These are phyloP conservation scores for Tripidium arundinaceum DNA, from an alignment of 202 grass and related monocot species.

Conservation along the genomic window DNA sequence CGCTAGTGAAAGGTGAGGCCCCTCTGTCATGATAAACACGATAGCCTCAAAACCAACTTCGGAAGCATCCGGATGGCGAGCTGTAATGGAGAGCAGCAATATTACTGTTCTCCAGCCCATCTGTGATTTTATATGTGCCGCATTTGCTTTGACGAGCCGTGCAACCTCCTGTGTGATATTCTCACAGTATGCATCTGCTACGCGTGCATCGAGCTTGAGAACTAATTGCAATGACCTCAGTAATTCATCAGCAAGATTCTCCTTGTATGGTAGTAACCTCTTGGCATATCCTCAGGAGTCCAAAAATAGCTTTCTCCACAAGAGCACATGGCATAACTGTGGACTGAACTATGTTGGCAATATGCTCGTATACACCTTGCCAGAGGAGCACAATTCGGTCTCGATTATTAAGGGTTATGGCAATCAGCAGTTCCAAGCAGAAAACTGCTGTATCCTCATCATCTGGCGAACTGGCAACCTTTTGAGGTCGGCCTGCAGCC, in stretches of 20 bases:
- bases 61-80: slow-evolving; percentile 89
- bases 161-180: slow-evolving; percentile 92
- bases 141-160: slow-evolving; percentile 84
- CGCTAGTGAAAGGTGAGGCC: slow-evolving; percentile 64
- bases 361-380: slow-evolving; percentile 99
- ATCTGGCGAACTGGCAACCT: slow-evolving; percentile 79
- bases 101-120: slow-evolving; percentile 94
- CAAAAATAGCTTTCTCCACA: slow-evolving; percentile 97
- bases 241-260: slow-evolving; percentile 94
- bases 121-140: slow-evolving; percentile 79
- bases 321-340: slow-evolving; percentile 94
- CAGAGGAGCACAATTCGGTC: slow-evolving; percentile 94
- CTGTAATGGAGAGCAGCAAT: slow-evolving; percentile 89
- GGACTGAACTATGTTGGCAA: slow-evolving; percentile 91
- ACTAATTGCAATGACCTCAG: slow-evolving; percentile 89
- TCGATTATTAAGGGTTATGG: slow-evolving; percentile 92
- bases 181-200: slow-evolving; percentile 97
- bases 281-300: slow-evolving; percentile 96
- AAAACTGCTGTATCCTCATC: slow-evolving; percentile 99
- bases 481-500: slow-evolving; percentile 94
- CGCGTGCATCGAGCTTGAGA: slow-evolving; percentile 88
- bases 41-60: slow-evolving; percentile 86
- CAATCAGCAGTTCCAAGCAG: slow-evolving; percentile 97
- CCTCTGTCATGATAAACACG: slow-evolving; percentile 86
- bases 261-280: slow-evolving; percentile 92